phyloP scores from a whole-genome alignment of 2,329 filamentous ascomycete species.

The Diaporthe nobilis region DNA sequence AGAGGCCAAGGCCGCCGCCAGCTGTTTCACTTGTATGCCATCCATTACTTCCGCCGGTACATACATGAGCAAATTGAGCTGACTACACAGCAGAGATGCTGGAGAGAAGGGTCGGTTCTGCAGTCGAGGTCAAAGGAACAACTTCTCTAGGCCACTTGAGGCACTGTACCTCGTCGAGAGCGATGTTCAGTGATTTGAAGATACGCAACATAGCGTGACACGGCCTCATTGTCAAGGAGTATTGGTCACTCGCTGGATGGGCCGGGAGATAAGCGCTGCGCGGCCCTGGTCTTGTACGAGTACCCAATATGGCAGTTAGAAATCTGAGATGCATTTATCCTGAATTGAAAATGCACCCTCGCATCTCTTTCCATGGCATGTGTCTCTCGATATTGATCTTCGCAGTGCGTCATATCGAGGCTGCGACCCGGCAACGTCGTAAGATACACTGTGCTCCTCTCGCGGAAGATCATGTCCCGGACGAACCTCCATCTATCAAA shows the following conservation, averaged over 20 bases:
- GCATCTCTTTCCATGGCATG: not conserved
- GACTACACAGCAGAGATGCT: not conserved
- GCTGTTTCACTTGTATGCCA: not conserved
- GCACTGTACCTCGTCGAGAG: not conserved
- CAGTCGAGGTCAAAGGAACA: not conserved
- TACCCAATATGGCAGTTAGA: not conserved
- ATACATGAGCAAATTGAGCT: not conserved
- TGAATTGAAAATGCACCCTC: not conserved
- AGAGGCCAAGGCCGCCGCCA: not conserved
- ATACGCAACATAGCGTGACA: not conserved
- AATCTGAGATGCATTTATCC: not conserved
- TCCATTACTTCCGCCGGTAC: no score
- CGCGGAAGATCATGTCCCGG: not conserved
- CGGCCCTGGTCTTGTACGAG: not conserved
- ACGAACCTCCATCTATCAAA: no score
- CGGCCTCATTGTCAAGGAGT: not conserved
- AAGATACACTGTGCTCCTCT: not conserved
- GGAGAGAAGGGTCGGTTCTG: not conserved
- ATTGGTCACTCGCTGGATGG: not conserved
- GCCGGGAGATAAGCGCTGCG: not conserved
- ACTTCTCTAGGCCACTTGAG: not conserved
- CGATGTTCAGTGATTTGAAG: not conserved
- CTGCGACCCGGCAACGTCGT: no score
- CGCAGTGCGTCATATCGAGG: not conserved
- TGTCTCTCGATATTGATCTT: not conserved